These are phyloP conservation scores for Blastobotrys ciferrii DNA, from an alignment of 1,139 yeast genomes.

Conservation along the genomic window DNA sequence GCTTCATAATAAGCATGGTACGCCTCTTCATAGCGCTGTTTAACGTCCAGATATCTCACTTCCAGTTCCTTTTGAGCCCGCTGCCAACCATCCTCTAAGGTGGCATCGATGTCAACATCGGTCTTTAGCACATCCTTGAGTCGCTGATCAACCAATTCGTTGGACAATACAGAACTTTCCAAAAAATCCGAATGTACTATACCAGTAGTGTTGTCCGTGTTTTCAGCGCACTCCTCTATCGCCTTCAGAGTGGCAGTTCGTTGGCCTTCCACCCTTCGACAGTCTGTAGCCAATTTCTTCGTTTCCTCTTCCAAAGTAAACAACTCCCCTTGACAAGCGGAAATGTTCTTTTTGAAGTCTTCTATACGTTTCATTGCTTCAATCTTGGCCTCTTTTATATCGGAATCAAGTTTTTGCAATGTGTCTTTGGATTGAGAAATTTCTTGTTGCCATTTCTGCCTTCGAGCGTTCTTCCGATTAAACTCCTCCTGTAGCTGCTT, in stretches of 20 bases:
- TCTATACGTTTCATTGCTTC: constrained; percentile 20
- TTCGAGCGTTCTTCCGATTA: constrained; percentile 22
- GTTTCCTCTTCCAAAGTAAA: constrained; percentile 42
- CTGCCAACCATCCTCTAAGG: constrained; percentile 35
- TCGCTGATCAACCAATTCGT: constrained; percentile 25
- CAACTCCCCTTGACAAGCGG: constrained; percentile 28
- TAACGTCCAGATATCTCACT: constrained; percentile 34
- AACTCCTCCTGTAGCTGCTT: constrained; percentile 27
- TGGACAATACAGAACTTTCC: constrained; percentile 16
- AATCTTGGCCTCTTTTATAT: constrained; percentile 15
- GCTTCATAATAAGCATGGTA: constrained; percentile 26
- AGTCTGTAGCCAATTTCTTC: constrained; percentile 30
- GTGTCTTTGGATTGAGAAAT: constrained; percentile 22
- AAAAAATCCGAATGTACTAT: background rate
- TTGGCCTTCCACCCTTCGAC: constrained; percentile 23
- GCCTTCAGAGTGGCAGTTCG: constrained; percentile 24
- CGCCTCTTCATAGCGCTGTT: constrained; percentile 34
- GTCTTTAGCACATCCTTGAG: constrained; percentile 22
- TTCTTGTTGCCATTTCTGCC: constrained; percentile 25
- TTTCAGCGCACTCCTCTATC: constrained; percentile 21
- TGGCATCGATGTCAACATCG: constrained; percentile 28
- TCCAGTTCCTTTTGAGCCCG: constrained; percentile 36
- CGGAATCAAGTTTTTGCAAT: constrained; percentile 11
- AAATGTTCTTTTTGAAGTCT: constrained; percentile 18
- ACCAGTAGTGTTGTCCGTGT: constrained; percentile 29